Percentiles rank a stretch among this genome's conserved stretches.
Conservation (phyloP, 768 basidiomycete species). For the Boletus bicolor region DNA sequence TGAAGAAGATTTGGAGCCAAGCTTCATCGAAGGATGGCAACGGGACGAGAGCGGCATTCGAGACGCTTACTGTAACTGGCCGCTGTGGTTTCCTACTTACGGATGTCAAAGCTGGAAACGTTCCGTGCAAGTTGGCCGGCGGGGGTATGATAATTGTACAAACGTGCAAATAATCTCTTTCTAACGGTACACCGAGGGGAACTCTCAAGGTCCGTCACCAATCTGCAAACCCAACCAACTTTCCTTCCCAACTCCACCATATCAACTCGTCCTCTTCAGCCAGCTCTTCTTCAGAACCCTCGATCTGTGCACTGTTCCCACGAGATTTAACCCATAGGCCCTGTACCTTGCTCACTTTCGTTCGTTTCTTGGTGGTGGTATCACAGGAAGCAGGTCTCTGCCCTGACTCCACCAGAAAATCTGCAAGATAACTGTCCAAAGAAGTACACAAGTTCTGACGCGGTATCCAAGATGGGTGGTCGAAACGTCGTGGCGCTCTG, state of each 20-base stretch:
- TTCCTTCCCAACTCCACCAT: constrained; percentile 54
- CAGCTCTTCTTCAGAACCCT: constrained; percentile 13
- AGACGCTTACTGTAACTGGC: not conserved
- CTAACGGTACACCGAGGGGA: not conserved
- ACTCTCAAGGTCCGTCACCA: constrained; percentile 31
- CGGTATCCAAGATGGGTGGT: constrained; percentile 46
- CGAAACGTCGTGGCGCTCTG: constrained; percentile 46
- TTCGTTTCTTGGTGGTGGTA: constrained; percentile 28
- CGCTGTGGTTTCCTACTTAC: not conserved
- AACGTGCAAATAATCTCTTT: not conserved
- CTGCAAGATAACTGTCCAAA: constrained; percentile 35
- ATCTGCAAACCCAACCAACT: constrained; percentile 45
- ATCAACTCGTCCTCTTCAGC: constrained; percentile 46
- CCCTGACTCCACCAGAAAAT: constrained; percentile 34
- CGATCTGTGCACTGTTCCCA: not conserved
- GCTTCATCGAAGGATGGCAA: not conserved
- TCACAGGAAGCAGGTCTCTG: constrained; percentile 3
- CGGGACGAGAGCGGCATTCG: not conserved
- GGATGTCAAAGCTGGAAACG: no score
- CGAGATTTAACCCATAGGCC: constrained; percentile 41
- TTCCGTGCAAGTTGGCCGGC: no score
- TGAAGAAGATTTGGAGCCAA: not conserved
- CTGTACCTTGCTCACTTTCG: constrained; percentile 30
- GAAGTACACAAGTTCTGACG: constrained; percentile 40
- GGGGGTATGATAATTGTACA: not conserved